Evolutionary conservation across 1,139 yeast genomes (phyloP).

Genomic region (Geotrichum cucujoidarum): DNA sequence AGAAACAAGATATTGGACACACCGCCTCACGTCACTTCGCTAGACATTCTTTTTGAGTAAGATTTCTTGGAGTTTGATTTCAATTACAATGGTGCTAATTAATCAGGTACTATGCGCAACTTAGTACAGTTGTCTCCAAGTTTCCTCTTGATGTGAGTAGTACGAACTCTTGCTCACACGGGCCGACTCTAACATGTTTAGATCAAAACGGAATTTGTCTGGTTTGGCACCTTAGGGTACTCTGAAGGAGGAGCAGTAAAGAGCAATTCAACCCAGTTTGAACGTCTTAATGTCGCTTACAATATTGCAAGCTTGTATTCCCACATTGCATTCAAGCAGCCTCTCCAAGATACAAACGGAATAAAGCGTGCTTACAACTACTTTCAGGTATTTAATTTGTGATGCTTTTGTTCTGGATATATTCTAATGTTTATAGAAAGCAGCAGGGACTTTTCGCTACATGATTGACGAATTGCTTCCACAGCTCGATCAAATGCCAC

Average conservation of each 20-base stretch:
- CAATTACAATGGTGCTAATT: not conserved
- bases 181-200: too few species aligned
- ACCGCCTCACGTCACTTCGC: conserved; percentile 30
- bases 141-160: conserved; percentile 42
- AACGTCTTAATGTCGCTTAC: conserved; percentile 56
- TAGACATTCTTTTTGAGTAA: conserved; percentile 27
- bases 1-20: conserved; percentile 38
- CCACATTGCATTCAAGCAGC: conserved; percentile 43
- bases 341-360: conserved; percentile 44
- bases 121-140: conserved; percentile 38
- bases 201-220: conserved; percentile 49
- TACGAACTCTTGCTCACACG: not conserved
- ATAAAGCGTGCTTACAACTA: conserved; percentile 57
- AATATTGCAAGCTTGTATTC: conserved; percentile 67
- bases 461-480: conserved; percentile 36
- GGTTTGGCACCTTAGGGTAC: conserved; percentile 67
- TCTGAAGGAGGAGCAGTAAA: conserved; percentile 44
- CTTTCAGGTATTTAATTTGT: conserved; percentile 49
- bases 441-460: conserved; percentile 63
- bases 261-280: conserved; percentile 49
- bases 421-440: conserved; percentile 22
- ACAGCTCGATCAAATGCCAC: conserved; percentile 31
- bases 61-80: not conserved
- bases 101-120: conserved; percentile 34
- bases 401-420: not conserved